Conservation (phyloP, 768 basidiomycete species). For the Daedalea quercina region DNA sequence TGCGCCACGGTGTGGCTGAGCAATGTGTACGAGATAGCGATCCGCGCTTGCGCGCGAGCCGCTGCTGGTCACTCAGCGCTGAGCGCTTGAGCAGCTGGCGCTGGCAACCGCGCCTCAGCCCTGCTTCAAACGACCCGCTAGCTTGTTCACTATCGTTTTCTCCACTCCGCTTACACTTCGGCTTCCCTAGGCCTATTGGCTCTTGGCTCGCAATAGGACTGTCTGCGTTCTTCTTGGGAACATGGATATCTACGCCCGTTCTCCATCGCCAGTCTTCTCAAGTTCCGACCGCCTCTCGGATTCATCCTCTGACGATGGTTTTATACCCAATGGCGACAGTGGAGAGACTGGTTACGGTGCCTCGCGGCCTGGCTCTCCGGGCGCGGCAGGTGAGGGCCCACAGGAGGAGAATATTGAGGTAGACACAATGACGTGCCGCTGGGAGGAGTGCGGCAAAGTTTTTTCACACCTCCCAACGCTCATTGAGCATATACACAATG, state of each 20-base stretch:
- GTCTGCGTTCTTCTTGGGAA: too few species aligned
- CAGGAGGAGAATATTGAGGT: conserved; percentile 19
- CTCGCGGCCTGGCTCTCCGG: conserved; percentile 37
- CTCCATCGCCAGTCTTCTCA: conserved; percentile 29
- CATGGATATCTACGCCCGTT: conserved; percentile 23
- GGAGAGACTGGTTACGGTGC: conserved; percentile 20
- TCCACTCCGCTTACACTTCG: too few species aligned
- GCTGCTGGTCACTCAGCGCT: too few species aligned
- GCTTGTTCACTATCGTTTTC: too few species aligned
- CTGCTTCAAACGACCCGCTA: too few species aligned
- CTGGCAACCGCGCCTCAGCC: too few species aligned
- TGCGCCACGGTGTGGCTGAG: neutral
- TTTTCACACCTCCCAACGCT: conserved; percentile 69
- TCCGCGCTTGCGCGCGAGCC: too few species aligned
- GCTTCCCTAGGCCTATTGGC: too few species aligned
- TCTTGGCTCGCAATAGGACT: too few species aligned
- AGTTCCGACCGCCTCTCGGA: conserved; percentile 18
- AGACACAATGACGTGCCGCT: conserved; percentile 72
- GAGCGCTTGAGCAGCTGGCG: too few species aligned
- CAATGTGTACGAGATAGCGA: too few species aligned
- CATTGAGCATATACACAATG: conserved; percentile 77
- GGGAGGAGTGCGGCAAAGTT: conserved; percentile 75
- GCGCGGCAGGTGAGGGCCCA: conserved; percentile 13
- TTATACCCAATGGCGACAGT: conserved; percentile 3
- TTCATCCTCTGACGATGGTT: conserved; percentile 17